Conservation (phyloP, 345 rosid genomes). For the rapeseed (Brassica napus) region DNA sequence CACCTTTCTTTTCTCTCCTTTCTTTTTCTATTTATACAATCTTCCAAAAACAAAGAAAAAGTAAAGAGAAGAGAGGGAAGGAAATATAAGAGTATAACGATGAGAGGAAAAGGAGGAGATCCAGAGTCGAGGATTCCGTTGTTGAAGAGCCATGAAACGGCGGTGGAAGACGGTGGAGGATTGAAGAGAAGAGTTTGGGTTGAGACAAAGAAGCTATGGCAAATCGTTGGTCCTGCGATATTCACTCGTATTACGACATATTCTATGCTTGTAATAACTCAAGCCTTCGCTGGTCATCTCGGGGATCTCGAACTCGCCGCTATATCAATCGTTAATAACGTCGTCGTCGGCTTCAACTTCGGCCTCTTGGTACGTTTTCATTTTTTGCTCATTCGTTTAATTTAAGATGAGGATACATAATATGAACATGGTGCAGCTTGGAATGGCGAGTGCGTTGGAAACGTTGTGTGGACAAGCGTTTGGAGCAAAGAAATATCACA, state of each 20-base stretch:
- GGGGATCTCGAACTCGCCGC: conserved; percentile 96
- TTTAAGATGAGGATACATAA: not conserved
- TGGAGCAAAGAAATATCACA: conserved; percentile 59
- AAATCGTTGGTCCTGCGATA: conserved; percentile 83
- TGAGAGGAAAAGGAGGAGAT: conserved; percentile 32
- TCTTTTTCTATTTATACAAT: not conserved
- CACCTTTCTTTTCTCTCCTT: not conserved
- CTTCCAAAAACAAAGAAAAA: not conserved
- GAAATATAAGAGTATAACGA: not conserved
- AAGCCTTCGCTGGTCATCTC: conserved; percentile 92
- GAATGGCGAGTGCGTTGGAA: conserved; percentile 79
- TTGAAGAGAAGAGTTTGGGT: conserved; percentile 51
- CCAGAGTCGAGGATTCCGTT: conserved; percentile 22
- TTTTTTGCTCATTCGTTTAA: not conserved
- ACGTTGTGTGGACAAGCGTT: conserved; percentile 78
- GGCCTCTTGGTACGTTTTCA: conserved; percentile 67
- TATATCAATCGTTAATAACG: conserved; percentile 70
- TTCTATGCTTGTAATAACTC: conserved; percentile 87
- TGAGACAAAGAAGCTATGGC: conserved; percentile 88
- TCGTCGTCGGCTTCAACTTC: conserved; percentile 69
- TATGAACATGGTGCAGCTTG: conserved; percentile 44
- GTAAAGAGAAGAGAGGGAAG: not conserved
- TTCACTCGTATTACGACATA: conserved; percentile 71
- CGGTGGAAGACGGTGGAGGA: conserved; percentile 38
- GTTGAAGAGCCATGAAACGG: conserved; percentile 12